A percentile compares a stretch with the other conserved stretches of the same genome.
phyloP scores from a whole-genome alignment of 129 eudicot genomes.

The Artemisia tridentata region DNA sequence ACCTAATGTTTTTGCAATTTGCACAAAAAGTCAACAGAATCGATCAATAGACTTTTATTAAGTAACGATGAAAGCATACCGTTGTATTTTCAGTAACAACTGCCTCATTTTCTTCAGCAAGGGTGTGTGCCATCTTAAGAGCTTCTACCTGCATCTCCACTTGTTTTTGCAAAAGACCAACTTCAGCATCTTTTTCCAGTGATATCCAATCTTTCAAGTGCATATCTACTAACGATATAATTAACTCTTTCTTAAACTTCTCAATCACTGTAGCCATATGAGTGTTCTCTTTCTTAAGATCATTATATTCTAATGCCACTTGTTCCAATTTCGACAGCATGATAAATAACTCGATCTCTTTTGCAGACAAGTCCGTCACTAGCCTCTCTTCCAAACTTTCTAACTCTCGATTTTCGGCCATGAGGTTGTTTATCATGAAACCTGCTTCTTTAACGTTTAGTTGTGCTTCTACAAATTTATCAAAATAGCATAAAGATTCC shows the following conservation, averaged over 20 bases:
- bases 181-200: conserved; percentile 10
- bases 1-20: too few relatives aligned
- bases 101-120: conserved; percentile 51
- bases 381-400: too few relatives aligned
- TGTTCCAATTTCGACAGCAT: not conserved
- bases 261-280: conserved; percentile 33
- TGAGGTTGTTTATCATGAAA: conserved; percentile 62
- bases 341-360: conserved; percentile 13
- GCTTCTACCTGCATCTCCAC: conserved; percentile 9
- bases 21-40: too few relatives aligned
- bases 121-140: not conserved
- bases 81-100: conserved; percentile 46
- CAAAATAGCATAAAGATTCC: conserved; percentile 56
- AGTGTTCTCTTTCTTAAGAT: conserved; percentile 29
- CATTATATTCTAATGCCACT: conserved; percentile 24
- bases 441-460: conserved; percentile 64
- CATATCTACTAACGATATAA: conserved; percentile 15
- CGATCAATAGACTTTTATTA: not conserved
- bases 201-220: conserved; percentile 20
- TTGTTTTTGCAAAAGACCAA: conserved; percentile 16
- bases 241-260: conserved; percentile 7
- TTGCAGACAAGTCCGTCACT: conserved; percentile 1
- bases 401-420: too few relatives aligned
- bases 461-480: conserved; percentile 60
- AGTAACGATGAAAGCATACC: conserved; percentile 30